A percentile compares a stretch with the other conserved stretches of the same genome.
Conservation (phyloP, 2,329 filamentous ascomycete genomes). For the Alternaria arborescens region DNA sequence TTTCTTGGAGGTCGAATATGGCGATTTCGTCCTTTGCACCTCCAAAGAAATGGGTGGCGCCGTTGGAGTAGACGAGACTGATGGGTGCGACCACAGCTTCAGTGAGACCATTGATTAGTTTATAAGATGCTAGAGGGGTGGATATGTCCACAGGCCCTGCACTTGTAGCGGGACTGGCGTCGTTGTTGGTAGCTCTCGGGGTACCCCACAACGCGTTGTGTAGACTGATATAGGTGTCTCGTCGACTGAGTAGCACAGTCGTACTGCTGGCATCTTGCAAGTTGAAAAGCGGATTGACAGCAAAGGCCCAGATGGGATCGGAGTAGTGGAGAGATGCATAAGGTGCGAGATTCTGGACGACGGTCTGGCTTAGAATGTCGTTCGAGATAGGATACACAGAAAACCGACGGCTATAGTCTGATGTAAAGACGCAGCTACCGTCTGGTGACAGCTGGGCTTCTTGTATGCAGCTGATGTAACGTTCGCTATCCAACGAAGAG, state of each 20-base stretch:
- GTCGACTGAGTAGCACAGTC: conserved; percentile 61
- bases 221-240: conserved; percentile 65
- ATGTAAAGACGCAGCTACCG: conserved; percentile 65
- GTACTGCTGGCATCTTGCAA: conserved; percentile 60
- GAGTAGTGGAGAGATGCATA: conserved; percentile 58
- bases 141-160: conserved; percentile 34
- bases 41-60: conserved; percentile 64
- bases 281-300: conserved; percentile 64
- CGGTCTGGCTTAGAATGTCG: conserved; percentile 14
- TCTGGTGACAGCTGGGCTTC: conserved; percentile 56
- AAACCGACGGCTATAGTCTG: conserved; percentile 62
- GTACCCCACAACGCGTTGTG: conserved; percentile 62
- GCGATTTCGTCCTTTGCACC: conserved; percentile 64
- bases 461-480: conserved; percentile 38
- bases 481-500: not conserved
- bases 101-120: conserved; percentile 62
- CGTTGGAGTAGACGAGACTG: conserved; percentile 62
- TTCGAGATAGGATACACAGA: conserved; percentile 55
- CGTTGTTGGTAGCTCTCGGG: conserved; percentile 19
- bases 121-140: conserved; percentile 60
- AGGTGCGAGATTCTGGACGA: conserved; percentile 47
- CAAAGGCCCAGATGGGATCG: conserved; percentile 63
- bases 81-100: conserved; percentile 65
- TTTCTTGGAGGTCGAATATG: conserved; percentile 63
- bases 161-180: not conserved